Conservation (phyloP, 192 early-diverging fungal genomes). For the Phycomyces blakesleeanus region DNA sequence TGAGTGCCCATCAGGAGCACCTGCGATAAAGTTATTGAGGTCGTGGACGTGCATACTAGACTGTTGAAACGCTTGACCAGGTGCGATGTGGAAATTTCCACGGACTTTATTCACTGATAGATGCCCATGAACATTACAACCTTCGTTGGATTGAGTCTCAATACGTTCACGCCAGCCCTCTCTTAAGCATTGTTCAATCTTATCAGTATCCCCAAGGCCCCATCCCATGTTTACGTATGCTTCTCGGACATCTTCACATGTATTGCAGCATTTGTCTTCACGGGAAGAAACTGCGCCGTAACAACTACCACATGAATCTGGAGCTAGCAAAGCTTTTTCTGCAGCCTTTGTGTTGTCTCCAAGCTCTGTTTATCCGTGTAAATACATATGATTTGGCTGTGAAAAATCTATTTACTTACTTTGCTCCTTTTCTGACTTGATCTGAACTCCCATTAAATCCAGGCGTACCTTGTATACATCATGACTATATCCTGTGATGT, state of each 20-base stretch:
- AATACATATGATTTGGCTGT: neutral
- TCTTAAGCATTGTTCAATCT: conserved; percentile 86
- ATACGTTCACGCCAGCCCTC: conserved; percentile 80
- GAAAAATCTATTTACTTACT: conserved; percentile 36
- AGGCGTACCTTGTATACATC: conserved; percentile 81
- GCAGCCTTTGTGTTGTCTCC: conserved; percentile 44
- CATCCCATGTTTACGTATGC: conserved; percentile 82
- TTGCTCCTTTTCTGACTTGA: conserved; percentile 46
- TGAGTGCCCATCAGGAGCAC: conserved; percentile 41
- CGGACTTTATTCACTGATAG: conserved; percentile 87
- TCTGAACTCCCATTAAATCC: conserved; percentile 61
- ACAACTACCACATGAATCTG: conserved; percentile 81
- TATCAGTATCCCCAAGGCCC: conserved; percentile 71
- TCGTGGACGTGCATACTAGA: conserved; percentile 77
- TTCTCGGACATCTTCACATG: conserved; percentile 85
- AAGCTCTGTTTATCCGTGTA: conserved; percentile 37
- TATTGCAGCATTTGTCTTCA: conserved; percentile 85
- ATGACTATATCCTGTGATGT: conserved; percentile 74
- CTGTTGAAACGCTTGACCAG: conserved; percentile 77
- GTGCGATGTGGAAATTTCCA: conserved; percentile 92
- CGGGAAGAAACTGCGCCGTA: conserved; percentile 69
- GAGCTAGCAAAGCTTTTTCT: conserved; percentile 24
- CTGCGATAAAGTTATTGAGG: conserved; percentile 52
- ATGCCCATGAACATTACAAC: conserved; percentile 80
- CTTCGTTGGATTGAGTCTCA: conserved; percentile 78